phyloP scores from a whole-genome alignment of 2,329 filamentous ascomycete species.

The Phoma sp. region DNA sequence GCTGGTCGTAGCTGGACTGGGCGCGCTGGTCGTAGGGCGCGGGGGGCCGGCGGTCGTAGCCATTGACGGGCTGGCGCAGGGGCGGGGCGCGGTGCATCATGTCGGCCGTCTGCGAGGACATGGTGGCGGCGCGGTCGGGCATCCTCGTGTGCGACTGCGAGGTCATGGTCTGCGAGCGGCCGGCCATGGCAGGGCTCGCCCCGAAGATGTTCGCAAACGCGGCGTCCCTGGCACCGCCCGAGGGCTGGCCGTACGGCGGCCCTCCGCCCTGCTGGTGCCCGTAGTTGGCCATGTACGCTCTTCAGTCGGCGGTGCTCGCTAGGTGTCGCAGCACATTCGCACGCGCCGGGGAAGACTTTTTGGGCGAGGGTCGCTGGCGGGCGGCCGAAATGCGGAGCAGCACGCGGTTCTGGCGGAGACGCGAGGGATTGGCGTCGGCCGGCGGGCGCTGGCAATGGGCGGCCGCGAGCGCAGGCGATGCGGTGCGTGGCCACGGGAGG shows the following conservation, averaged over 20 bases:
- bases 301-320: constrained; percentile 24
- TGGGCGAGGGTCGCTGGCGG: constrained; percentile 18
- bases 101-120: constrained; percentile 55
- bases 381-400: constrained; percentile 21
- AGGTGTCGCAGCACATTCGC: constrained; percentile 37
- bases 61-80: constrained; percentile 59
- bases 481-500: background rate
- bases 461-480: background rate
- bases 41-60: constrained; percentile 48
- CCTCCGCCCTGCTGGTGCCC: constrained; percentile 65
- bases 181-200: constrained; percentile 74
- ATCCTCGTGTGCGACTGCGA: constrained; percentile 71
- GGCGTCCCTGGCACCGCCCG: constrained; percentile 78
- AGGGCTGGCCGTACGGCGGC: constrained; percentile 60
- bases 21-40: constrained; percentile 38
- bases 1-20: constrained; percentile 34
- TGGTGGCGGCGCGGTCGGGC: constrained; percentile 77
- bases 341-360: constrained; percentile 26
- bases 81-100: constrained; percentile 71
- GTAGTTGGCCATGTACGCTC: constrained; percentile 67
- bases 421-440: constrained; percentile 21
- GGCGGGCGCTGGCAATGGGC: constrained; percentile 4
- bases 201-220: constrained; percentile 98
- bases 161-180: constrained; percentile 95
- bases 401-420: background rate